Percentiles rank a stretch among this genome's conserved stretches.
Evolutionary conservation across 176 grass and related monocot genomes (phyloP).

Genomic region (Thinopyrum elongatum): DNA sequence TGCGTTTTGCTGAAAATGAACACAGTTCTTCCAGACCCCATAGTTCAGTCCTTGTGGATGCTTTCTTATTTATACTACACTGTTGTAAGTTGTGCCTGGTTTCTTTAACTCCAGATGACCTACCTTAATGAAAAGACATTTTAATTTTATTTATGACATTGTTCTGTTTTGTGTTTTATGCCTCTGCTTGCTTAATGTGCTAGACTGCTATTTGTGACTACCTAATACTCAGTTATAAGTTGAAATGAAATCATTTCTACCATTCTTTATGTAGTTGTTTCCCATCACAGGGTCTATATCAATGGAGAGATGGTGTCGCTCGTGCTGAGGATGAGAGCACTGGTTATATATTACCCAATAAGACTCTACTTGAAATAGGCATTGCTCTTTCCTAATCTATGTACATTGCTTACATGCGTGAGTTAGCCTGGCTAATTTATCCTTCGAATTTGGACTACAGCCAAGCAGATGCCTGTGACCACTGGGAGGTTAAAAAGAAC

Average conservation of each 20-base stretch:
- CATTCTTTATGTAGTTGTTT: constrained; percentile 14
- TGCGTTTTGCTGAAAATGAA: constrained; percentile 22
- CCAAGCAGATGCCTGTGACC: constrained; percentile 82
- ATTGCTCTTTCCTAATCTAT: constrained; percentile 29
- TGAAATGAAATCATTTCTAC: constrained; percentile 13
- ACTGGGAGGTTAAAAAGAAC: constrained; percentile 59
- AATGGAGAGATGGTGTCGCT: constrained; percentile 85
- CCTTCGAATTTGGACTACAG: constrained; percentile 36
- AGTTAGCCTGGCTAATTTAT: constrained; percentile 28
- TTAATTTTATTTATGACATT: neutral
- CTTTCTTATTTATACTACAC: neutral
- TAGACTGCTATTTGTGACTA: constrained; percentile 9
- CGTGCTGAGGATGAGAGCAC: constrained; percentile 91
- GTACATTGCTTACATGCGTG: constrained; percentile 2
- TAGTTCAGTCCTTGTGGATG: constrained; percentile 1
- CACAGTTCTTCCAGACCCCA: constrained; percentile 22
- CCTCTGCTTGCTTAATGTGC: neutral
- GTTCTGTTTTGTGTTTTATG: neutral
- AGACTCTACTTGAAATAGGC: constrained; percentile 85
- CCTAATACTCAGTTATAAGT: constrained; percentile 9
- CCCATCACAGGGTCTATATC: constrained; percentile 63
- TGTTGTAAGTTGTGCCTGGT: constrained; percentile 7
- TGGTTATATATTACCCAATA: constrained; percentile 96
- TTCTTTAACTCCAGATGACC: constrained; percentile 7
- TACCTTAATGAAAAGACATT: neutral